Percentiles rank a stretch among this genome's conserved stretches.
phyloP scores from a whole-genome alignment of 2,329 filamentous ascomycete species.

The Pseudogymnoascus sp. region DNA sequence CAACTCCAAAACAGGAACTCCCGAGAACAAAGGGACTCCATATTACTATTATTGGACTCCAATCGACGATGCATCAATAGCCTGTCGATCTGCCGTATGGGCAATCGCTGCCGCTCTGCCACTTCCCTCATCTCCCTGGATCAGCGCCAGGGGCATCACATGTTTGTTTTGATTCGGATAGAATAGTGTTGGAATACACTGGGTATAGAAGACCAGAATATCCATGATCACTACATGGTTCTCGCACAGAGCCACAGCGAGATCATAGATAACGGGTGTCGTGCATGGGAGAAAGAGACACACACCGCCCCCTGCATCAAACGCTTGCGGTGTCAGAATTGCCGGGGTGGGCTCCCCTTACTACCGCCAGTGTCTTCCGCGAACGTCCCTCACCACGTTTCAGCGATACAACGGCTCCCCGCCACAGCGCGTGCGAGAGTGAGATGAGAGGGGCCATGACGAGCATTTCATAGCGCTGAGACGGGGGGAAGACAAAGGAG shows the following conservation, averaged over 20 bases:
- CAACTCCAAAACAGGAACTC: not conserved
- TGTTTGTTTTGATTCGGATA: slow-evolving; percentile 3
- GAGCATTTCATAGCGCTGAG: not conserved
- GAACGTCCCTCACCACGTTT: slow-evolving; percentile 2
- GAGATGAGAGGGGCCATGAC: slow-evolving; percentile 2
- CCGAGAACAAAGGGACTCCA: not conserved
- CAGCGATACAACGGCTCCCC: slow-evolving; percentile 2
- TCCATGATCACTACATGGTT: slow-evolving; percentile 1
- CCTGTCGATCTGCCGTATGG: slow-evolving; percentile 2
- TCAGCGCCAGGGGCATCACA: slow-evolving; percentile 1
- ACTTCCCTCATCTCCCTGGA: not conserved
- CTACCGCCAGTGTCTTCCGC: not conserved
- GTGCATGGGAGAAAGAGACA: not conserved
- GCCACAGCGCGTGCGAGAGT: not conserved
- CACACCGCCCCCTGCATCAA: not conserved
- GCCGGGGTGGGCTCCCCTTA: not conserved
- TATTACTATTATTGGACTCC: not conserved
- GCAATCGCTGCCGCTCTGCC: not conserved
- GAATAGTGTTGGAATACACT: not conserved
- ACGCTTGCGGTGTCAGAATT: not conserved
- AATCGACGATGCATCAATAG: not conserved
- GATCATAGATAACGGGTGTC: not conserved
- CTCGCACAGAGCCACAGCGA: not conserved
- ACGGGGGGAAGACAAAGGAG: not conserved
- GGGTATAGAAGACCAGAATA: not conserved